Evolutionary conservation across 257 asterid genomes (phyloP).

Genomic region (Osmanthus fragrans): DNA sequence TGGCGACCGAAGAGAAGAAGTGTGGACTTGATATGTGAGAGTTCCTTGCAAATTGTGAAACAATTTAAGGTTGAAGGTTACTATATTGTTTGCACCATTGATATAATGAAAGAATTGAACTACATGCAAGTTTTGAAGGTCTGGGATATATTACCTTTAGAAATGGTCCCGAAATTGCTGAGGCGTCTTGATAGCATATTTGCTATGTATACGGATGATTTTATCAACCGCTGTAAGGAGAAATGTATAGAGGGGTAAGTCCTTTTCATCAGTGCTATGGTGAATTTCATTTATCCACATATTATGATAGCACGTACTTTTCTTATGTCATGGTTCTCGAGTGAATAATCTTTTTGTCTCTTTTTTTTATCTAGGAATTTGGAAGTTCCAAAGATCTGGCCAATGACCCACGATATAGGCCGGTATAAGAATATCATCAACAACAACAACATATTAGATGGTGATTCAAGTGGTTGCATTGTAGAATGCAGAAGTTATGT

Average conservation of each 20-base stretch:
- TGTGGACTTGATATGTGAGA: conserved; percentile 47
- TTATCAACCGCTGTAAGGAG: conserved; percentile 45
- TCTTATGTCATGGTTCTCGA: background rate
- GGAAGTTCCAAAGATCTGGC: conserved; percentile 66
- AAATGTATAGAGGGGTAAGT: conserved; percentile 54
- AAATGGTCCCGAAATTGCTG: conserved; percentile 43
- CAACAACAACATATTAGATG: background rate
- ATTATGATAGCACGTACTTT: background rate
- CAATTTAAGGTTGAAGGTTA: conserved; percentile 51
- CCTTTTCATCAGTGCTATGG: background rate
- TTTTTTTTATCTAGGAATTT: conserved; percentile 36
- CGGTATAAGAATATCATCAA: conserved; percentile 37
- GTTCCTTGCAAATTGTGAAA: conserved; percentile 47
- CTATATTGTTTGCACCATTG: conserved; percentile 53
- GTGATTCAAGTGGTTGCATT: conserved; percentile 23
- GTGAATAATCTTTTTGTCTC: background rate
- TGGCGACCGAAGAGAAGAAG: conserved; percentile 66
- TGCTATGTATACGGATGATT: conserved; percentile 53
- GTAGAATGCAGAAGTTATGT: conserved; percentile 40
- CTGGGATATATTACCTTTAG: conserved; percentile 60
- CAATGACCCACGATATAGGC: conserved; percentile 29
- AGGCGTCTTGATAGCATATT: conserved; percentile 54
- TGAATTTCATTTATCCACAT: background rate
- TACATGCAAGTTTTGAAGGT: conserved; percentile 59
- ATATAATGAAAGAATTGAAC: conserved; percentile 39